Conservation (phyloP, 345 rosid species). For the Populus tremula region DNA sequence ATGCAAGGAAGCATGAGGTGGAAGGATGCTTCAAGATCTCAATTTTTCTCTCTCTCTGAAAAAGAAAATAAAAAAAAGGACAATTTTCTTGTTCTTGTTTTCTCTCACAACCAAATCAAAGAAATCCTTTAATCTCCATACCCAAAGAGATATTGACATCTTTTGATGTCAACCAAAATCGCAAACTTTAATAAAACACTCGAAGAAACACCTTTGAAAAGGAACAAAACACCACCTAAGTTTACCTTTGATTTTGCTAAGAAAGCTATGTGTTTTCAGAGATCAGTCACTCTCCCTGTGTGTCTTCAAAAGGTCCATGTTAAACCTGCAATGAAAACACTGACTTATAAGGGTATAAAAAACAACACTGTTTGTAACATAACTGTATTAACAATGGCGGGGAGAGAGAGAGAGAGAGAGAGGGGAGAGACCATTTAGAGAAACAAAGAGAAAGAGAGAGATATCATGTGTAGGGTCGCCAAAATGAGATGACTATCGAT, state of each 20-base stretch:
- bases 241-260: not conserved
- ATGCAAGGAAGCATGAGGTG: not conserved
- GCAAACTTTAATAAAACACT: not conserved
- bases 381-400: not conserved
- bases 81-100: not conserved
- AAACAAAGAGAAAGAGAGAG: not conserved
- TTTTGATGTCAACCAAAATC: not conserved
- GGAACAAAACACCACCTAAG: not conserved
- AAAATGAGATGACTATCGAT: constrained; percentile 3
- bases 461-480: not conserved
- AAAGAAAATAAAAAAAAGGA: not conserved
- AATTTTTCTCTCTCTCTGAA: not conserved
- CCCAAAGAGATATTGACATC: not conserved
- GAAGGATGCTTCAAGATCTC: not conserved
- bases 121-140: not conserved
- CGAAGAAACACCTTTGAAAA: not conserved
- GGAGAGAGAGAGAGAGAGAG: not conserved
- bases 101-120: not conserved
- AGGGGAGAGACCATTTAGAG: not conserved
- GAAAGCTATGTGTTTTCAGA: not conserved
- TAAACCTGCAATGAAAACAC: not conserved
- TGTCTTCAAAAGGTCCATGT: not conserved
- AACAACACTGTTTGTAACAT: not conserved
- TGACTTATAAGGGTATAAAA: not conserved
- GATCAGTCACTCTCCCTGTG: constrained; percentile 1